These are phyloP conservation scores for Sphaerostilbella broomeana DNA, from an alignment of 2,329 filamentous ascomycete species.

Conservation along the genomic window DNA sequence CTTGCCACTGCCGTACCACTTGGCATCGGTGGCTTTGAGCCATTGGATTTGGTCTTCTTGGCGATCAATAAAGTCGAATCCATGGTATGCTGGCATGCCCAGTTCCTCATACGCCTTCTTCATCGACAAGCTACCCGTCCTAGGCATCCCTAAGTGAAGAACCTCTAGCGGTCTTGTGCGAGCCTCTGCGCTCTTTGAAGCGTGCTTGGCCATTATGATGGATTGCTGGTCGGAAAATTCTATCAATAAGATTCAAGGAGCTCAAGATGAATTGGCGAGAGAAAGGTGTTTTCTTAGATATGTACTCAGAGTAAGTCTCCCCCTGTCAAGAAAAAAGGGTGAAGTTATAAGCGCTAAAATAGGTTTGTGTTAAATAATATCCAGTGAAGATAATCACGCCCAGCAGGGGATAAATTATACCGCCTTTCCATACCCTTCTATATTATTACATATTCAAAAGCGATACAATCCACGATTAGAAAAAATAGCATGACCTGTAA, in stretches of 20 bases:
- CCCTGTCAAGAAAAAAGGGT: too few relatives aligned
- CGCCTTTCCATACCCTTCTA: too few relatives aligned
- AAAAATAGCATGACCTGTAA: background rate
- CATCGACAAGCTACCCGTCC: conserved; percentile 64
- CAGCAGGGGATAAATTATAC: too few relatives aligned
- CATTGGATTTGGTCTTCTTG: background rate
- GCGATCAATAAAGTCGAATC: background rate
- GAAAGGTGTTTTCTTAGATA: too few relatives aligned
- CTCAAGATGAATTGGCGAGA: too few relatives aligned
- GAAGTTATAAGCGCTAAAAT: too few relatives aligned
- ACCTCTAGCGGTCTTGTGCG: conserved; percentile 29
- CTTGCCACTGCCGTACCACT: background rate
- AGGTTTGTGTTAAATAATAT: too few relatives aligned
- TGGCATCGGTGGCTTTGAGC: background rate
- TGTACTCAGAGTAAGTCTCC: too few relatives aligned
- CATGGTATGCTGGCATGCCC: background rate
- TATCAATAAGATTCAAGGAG: background rate
- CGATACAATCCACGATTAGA: too few relatives aligned
- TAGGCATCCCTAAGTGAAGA: conserved; percentile 60
- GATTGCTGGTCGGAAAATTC: background rate
- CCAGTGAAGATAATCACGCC: too few relatives aligned
- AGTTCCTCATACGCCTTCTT: background rate
- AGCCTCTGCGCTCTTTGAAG: too few relatives aligned
- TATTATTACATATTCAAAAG: too few relatives aligned
- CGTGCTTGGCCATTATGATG: background rate